phyloP scores from a whole-genome alignment of 2,329 filamentous ascomycete genomes.

The Raffaelea deltoideospora region DNA sequence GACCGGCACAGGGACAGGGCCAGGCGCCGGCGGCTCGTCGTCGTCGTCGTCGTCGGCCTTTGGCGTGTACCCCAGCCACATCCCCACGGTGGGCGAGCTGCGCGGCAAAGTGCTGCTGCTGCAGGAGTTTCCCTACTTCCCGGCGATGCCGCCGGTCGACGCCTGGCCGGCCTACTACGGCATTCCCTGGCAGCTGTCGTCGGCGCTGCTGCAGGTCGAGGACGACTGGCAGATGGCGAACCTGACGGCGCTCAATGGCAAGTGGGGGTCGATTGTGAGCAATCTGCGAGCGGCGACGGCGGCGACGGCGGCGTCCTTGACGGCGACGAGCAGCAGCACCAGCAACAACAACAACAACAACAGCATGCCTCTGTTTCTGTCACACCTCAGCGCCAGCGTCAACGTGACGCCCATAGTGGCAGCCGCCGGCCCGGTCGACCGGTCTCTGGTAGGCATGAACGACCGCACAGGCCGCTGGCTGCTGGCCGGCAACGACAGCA shows the following conservation, averaged over 20 bases:
- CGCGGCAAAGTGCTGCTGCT: conserved; percentile 31
- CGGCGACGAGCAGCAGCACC: conserved; percentile 3
- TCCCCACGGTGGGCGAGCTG: conserved; percentile 29
- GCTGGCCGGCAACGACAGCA: conserved; percentile 2
- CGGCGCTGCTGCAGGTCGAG: conserved; percentile 28
- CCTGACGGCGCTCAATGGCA: conserved; percentile 26
- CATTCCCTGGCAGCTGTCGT: conserved; percentile 24
- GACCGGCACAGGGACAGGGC: no score
- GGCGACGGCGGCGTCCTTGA: no score
- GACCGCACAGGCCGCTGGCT: conserved; percentile 32
- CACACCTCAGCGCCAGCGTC: conserved; percentile 31
- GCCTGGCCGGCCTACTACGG: conserved; percentile 19
- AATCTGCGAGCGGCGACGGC: conserved; percentile 23
- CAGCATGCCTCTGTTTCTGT: conserved; percentile 21
- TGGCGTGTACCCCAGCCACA: conserved; percentile 1
- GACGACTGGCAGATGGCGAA: conserved; percentile 30
- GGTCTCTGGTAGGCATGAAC: conserved; percentile 28
- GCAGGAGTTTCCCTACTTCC: conserved; percentile 25
- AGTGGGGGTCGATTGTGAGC: conserved; percentile 27
- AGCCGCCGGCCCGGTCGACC: conserved; percentile 29
- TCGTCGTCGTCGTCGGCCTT: no score
- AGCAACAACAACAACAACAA: conserved; percentile 15
- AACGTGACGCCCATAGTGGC: conserved; percentile 34
- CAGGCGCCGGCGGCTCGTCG: conserved; percentile 12
- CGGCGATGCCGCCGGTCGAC: neutral